A percentile compares a stretch with the other conserved stretches of the same genome.
These are phyloP conservation scores for Amphibolis antarctica DNA, from an alignment of 106 monocot genomes.

Conservation along the genomic window DNA sequence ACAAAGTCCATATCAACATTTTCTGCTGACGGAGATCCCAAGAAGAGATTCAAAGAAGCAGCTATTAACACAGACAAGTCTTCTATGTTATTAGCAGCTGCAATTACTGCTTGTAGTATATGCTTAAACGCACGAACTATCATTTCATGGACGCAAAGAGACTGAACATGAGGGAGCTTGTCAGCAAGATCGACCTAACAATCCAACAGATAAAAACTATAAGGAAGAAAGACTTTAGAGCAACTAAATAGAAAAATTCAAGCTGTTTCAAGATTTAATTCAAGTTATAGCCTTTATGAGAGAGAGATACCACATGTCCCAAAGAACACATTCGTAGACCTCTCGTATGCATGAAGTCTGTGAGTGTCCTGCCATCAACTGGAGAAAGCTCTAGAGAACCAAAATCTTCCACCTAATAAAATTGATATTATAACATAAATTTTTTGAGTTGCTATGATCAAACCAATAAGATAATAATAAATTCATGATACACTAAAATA, in stretches of 20 bases:
- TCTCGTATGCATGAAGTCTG: conserved; percentile 97
- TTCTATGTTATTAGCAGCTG: conserved; percentile 39
- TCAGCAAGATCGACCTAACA: conserved; percentile 82
- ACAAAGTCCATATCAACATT: conserved; percentile 23
- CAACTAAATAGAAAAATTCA: background rate
- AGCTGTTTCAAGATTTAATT: too few species aligned
- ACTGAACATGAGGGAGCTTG: conserved; percentile 87
- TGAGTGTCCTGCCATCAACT: conserved; percentile 93
- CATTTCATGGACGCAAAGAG: conserved; percentile 95
- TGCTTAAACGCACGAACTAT: conserved; percentile 83
- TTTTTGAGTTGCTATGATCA: too few species aligned
- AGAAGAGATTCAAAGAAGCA: conserved; percentile 67
- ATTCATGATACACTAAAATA: background rate
- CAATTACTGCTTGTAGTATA: conserved; percentile 78
- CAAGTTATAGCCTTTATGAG: background rate
- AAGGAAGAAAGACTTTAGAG: background rate
- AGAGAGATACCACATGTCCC: conserved; percentile 54
- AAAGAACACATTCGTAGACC: conserved; percentile 88
- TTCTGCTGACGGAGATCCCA: conserved; percentile 46
- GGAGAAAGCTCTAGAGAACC: conserved; percentile 93
- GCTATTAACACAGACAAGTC: conserved; percentile 58
- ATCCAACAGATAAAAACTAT: background rate
- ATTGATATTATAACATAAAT: conserved; percentile 1
- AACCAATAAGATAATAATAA: background rate
- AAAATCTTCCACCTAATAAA: conserved; percentile 83